Percentiles rank a stretch among this genome's conserved stretches.
Conservation (phyloP, 2,329 filamentous ascomycete species). For the Nothophoma quercina region DNA sequence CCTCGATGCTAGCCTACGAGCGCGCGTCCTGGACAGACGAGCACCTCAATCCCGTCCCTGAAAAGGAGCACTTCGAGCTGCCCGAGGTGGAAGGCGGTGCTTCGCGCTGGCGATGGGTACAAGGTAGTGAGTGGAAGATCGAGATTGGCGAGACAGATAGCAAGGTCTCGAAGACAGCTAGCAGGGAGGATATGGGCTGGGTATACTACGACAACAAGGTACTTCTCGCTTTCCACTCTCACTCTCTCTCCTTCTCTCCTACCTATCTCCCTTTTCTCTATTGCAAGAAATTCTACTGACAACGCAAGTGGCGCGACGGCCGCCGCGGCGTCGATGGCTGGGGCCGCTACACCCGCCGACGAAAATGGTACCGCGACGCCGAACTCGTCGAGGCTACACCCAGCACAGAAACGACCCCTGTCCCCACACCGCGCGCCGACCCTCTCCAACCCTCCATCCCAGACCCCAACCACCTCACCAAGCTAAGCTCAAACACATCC, state of each 20-base stretch:
- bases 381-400: constrained; percentile 81
- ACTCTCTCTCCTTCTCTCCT: too few species aligned
- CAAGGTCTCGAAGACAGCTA: constrained; percentile 47
- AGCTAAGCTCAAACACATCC: constrained; percentile 35
- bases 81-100: constrained; percentile 71
- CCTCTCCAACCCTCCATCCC: constrained; percentile 39
- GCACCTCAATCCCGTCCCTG: constrained; percentile 80
- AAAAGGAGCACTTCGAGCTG: constrained; percentile 75
- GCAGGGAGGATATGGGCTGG: constrained; percentile 74
- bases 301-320: constrained; percentile 81
- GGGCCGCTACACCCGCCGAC: constrained; percentile 89
- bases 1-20: constrained; percentile 89
- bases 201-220: constrained; percentile 99
- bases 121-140: constrained; percentile 84
- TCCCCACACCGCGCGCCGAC: constrained; percentile 50
- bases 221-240: constrained; percentile 17
- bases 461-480: constrained; percentile 31
- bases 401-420: constrained; percentile 54
- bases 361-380: constrained; percentile 97
- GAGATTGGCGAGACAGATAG: constrained; percentile 68
- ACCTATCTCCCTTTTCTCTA: too few species aligned
- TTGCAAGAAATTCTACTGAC: too few species aligned
- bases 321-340: constrained; percentile 86
- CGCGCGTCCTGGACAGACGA: constrained; percentile 94
- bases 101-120: constrained; percentile 80